Conservation (phyloP, 169 alveolate genomes). For the Cryptosporidium felis region DNA sequence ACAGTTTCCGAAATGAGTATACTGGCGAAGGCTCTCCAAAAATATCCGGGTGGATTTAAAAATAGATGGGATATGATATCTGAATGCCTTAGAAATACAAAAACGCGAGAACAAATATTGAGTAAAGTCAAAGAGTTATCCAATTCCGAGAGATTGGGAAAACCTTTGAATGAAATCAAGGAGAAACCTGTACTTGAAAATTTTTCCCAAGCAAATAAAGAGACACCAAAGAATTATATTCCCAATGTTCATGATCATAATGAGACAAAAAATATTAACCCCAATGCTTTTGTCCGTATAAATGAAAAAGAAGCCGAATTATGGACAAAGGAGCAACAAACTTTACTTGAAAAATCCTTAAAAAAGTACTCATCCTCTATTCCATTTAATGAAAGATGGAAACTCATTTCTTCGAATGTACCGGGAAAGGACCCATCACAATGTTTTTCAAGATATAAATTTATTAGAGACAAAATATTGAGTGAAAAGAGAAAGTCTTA, state of each 20-base stretch:
- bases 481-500: constrained; percentile 3
- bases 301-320: constrained; percentile 35
- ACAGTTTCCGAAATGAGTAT: constrained; percentile 85
- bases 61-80: constrained; percentile 91
- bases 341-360: constrained; percentile 80
- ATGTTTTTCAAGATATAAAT: constrained; percentile 77
- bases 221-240: constrained; percentile 74
- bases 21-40: constrained; percentile 87
- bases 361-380: constrained; percentile 81
- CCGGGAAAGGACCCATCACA: constrained; percentile 79
- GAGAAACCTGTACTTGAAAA: constrained; percentile 76
- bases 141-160: constrained; percentile 76
- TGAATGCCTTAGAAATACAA: constrained; percentile 84
- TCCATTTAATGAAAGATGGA: constrained; percentile 84
- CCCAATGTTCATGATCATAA: constrained; percentile 73
- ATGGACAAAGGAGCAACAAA: constrained; percentile 83
- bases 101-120: constrained; percentile 84
- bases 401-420: constrained; percentile 81
- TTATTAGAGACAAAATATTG: constrained; percentile 49
- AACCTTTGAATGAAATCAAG: constrained; percentile 72
- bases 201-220: constrained; percentile 75
- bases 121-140: constrained; percentile 86
- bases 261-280: neutral
- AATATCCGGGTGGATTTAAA: constrained; percentile 89
- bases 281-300: neutral